Evolutionary conservation across 2,329 filamentous ascomycete species (phyloP).

Genomic region (Aspergillus latus): DNA sequence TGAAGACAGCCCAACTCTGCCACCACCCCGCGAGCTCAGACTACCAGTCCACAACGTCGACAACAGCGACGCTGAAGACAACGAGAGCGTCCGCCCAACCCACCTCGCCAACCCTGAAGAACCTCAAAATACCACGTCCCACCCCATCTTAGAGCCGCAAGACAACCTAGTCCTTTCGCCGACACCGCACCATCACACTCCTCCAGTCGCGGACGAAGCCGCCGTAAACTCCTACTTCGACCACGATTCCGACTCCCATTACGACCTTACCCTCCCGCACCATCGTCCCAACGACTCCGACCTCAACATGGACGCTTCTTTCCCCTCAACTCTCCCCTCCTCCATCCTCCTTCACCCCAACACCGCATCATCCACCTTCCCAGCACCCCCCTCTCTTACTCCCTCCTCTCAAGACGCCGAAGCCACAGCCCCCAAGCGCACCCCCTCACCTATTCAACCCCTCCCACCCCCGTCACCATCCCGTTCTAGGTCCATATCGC

Average conservation of each 20-base stretch:
- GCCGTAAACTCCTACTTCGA: slow-evolving; percentile 11
- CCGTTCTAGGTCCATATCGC: slow-evolving; percentile 6
- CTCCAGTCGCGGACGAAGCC: slow-evolving; percentile 15
- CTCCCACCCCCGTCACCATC: slow-evolving; percentile 25
- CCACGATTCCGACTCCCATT: slow-evolving; percentile 30
- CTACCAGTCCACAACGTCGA: slow-evolving; percentile 24
- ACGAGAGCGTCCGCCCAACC: slow-evolving; percentile 23
- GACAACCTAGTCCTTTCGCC: slow-evolving; percentile 15
- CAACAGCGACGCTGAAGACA: slow-evolving; percentile 5
- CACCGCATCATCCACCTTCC: slow-evolving; percentile 32
- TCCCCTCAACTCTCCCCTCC: slow-evolving; percentile 27
- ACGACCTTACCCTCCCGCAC: slow-evolving; percentile 50
- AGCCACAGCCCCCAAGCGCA: slow-evolving; percentile 35
- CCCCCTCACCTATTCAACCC: slow-evolving; percentile 36
- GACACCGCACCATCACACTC: slow-evolving; percentile 5
- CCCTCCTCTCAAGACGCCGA: slow-evolving; percentile 34
- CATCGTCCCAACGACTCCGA: slow-evolving; percentile 42
- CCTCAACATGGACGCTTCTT: slow-evolving; percentile 11
- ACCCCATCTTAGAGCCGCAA: slow-evolving; percentile 6
- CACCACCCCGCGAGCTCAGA: slow-evolving; percentile 23
- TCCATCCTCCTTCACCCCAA: slow-evolving; percentile 43
- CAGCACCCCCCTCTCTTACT: slow-evolving; percentile 32
- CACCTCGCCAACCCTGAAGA: slow-evolving; percentile 26
- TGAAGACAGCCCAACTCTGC: slow-evolving; percentile 24
- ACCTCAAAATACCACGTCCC: slow-evolving; percentile 3